phyloP scores from a whole-genome alignment of 306 rosid genomes.

The Castanea crenata region DNA sequence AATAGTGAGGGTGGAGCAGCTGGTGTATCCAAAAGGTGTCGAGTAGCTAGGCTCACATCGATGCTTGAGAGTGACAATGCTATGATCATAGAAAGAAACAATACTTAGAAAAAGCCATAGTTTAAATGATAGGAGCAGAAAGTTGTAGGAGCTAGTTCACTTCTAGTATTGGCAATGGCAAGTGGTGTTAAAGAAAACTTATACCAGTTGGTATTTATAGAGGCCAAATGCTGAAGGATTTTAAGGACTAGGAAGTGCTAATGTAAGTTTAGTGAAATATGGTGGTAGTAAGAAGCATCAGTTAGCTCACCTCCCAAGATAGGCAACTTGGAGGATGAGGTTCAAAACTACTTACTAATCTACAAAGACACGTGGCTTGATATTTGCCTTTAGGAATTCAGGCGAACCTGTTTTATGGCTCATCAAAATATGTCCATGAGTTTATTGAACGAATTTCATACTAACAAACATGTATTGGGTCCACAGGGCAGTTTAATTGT shows the following conservation, averaged over 20 bases:
- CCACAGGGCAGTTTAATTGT: no score
- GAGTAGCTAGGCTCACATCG: slow-evolving; percentile 18
- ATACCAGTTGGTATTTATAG: slow-evolving; percentile 12
- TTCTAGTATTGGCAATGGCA: neutral
- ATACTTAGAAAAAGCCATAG: slow-evolving; percentile 7
- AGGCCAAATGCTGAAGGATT: no score
- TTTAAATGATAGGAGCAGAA: neutral
- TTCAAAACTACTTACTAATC: no score
- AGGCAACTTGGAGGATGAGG: no score
- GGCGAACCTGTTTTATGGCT: no score
- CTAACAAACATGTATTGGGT: no score
- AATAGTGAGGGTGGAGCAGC: slow-evolving; percentile 23
- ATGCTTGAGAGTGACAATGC: slow-evolving; percentile 24
- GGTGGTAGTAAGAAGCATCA: neutral
- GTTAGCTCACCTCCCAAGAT: slow-evolving; percentile 14
- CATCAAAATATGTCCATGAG: no score
- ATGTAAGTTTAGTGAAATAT: slow-evolving; percentile 5
- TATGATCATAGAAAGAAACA: slow-evolving; percentile 4
- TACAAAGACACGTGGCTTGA: no score
- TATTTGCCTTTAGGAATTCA: no score
- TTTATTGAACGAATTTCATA: no score
- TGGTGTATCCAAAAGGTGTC: slow-evolving; percentile 24
- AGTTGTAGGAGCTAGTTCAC: neutral
- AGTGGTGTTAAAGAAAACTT: neutral
- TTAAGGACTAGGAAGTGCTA: neutral